Conservation (phyloP, 768 basidiomycete species). For the Boletus reticulatus region DNA sequence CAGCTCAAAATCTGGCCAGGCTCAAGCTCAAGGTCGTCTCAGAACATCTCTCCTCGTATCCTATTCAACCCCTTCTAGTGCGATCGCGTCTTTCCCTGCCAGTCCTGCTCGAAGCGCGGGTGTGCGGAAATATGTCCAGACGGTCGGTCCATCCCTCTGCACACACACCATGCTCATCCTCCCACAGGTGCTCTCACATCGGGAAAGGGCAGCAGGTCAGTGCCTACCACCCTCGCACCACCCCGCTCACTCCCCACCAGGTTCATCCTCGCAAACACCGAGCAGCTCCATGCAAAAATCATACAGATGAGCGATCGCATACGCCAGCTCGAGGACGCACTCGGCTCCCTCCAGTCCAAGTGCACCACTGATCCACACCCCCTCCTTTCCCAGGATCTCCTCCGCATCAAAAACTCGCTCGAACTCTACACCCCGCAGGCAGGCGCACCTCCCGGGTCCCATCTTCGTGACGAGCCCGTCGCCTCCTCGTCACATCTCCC, state of each 20-base stretch:
- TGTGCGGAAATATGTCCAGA: conserved; percentile 63
- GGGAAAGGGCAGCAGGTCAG: conserved; percentile 61
- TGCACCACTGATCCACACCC: conserved; percentile 47
- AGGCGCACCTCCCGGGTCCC: background rate
- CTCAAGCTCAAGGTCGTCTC: conserved; percentile 56
- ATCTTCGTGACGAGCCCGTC: conserved; percentile 8
- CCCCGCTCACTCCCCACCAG: conserved; percentile 31
- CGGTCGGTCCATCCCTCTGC: conserved; percentile 31
- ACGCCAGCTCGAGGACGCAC: conserved; percentile 60
- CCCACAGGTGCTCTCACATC: conserved; percentile 55
- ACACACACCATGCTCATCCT: background rate
- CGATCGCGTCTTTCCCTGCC: conserved; percentile 64
- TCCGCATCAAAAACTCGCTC: conserved; percentile 64
- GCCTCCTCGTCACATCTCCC: conserved; percentile 15
- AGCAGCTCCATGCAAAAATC: conserved; percentile 64
- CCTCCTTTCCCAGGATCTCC: conserved; percentile 54
- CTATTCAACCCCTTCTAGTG: conserved; percentile 39
- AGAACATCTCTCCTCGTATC: background rate
- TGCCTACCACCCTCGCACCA: background rate
- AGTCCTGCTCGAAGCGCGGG: conserved; percentile 65
- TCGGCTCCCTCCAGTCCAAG: conserved; percentile 43
- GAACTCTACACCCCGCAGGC: conserved; percentile 51
- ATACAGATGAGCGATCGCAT: conserved; percentile 60
- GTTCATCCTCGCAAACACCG: conserved; percentile 68
- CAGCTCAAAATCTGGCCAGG: conserved; percentile 10